Evolutionary conservation across 2,329 filamentous ascomycete genomes (phyloP).

Genomic region (Trichothecium roseum): DNA sequence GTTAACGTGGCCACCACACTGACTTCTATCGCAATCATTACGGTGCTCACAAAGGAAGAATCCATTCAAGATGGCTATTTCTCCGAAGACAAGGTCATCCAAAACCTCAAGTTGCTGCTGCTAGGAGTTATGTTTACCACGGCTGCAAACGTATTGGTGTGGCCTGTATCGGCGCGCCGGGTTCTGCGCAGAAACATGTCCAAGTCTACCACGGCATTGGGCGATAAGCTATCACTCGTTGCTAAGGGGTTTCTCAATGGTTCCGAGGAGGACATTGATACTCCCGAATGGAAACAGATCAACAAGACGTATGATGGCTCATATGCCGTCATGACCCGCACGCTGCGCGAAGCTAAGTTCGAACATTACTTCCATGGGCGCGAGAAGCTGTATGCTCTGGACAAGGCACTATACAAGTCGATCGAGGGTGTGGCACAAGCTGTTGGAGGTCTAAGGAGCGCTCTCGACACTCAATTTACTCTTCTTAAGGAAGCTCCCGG

Average conservation of each 20-base stretch:
- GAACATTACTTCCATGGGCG: constrained; percentile 78
- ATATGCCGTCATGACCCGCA: constrained; percentile 62
- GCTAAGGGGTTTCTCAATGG: constrained; percentile 77
- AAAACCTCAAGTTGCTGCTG: constrained; percentile 75
- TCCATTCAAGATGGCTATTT: constrained; percentile 75
- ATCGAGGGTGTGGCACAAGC: constrained; percentile 80
- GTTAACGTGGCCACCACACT: constrained; percentile 81
- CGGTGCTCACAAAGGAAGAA: constrained; percentile 83
- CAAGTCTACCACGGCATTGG: constrained; percentile 62
- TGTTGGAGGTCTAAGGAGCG: constrained; percentile 81
- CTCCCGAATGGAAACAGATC: constrained; percentile 52
- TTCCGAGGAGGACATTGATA: constrained; percentile 64
- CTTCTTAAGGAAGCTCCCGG: constrained; percentile 56
- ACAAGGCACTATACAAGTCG: constrained; percentile 71
- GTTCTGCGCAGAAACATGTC: constrained; percentile 64
- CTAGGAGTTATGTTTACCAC: constrained; percentile 65
- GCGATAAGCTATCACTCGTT: constrained; percentile 72
- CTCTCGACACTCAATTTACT: constrained; percentile 79
- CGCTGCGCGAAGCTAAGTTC: constrained; percentile 75
- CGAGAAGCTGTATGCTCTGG: constrained; percentile 68
- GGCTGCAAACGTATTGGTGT: constrained; percentile 66
- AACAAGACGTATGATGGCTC: constrained; percentile 54
- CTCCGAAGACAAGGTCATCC: constrained; percentile 68
- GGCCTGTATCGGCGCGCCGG: constrained; percentile 65
- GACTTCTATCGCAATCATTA: constrained; percentile 80